Evolutionary conservation across 257 asterid species (phyloP), one percentile per base, ranked within the genome.

Genomic region (Henckelia pumila): DNA sequence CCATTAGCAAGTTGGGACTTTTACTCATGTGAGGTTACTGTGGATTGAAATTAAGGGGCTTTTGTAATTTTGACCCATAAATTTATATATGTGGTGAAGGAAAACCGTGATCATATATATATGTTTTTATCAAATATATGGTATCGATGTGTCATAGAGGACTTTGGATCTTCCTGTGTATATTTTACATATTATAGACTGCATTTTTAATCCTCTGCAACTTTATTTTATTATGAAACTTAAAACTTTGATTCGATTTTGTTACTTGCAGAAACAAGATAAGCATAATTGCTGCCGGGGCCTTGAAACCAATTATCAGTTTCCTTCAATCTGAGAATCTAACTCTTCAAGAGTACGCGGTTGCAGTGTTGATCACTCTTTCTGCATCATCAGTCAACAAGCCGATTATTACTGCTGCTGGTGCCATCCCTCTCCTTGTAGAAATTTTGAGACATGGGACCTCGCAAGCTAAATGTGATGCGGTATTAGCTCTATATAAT

Each of bases 401-500:
- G 79, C 97, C 97, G 53, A 83, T 88, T 74, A 93, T 93, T 8
- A 74, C 73, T 56, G 82, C 88, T 61, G 85, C 95, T 3, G 99
- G 95, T 57, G 97, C 84, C 61, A 84, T 93, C 83, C 97, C 96
- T 25, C 88, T 84, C 63, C 95, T 93, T 4, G 88, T 86, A 72
- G 80, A 85, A 29, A 77, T 91, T 75, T 69, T 90, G 7, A 66
- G 71, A 30, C 24, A 78, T 9, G 95, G 87, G 25, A 67, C 78
- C 78, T 60, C 83, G 4, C 99, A 86, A 47, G 89, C 96, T n/a
- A 93, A 88, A 81, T 78, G 68, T 56, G 99, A 93, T 53, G 87
- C 97, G 0, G 85, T 88, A 10, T 74, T 88, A 92, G 97, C 95
- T 72, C 97, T 93, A 8, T 84, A 81, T 80, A 93, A 93, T 77